Evolutionary conservation across 2,329 filamentous ascomycete species (phyloP), one percentile per base, ranked within the genome.

Genomic region (Verticillium tricorpus): DNA sequence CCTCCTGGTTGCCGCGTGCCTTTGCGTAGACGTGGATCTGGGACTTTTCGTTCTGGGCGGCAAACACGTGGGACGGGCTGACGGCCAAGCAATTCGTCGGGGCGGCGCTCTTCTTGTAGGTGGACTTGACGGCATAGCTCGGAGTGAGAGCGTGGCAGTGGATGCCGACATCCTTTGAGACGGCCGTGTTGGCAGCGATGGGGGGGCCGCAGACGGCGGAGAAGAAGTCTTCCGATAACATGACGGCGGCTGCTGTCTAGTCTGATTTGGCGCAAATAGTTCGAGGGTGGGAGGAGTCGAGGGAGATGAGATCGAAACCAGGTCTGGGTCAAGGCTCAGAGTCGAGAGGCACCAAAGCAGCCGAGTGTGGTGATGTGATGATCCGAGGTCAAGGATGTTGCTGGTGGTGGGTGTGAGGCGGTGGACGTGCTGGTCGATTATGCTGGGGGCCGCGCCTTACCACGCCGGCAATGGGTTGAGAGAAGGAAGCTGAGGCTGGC

Each of bases 21-120:
- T 93, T 85, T 62, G 86, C 93, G 77, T 98, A 99, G 61, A 99
- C 92, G 76, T 98, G 92, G 1, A 99, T 85, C 52, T 96, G 91
- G 0, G 93, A 92, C 76, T 97, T 98, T 66, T 93, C 93, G 58
- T 90, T 84, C 74, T 99, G 95, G 4, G 92, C 94, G 4, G 93
- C 90, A 73, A 97, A 99, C 56, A 98, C 83, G 73, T 99, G 95
- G 22, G 89, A 89, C 55, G 85, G 81, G 75, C 85, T 96, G 68
- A 93, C 83, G 34, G 92, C 93, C 61, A 99, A 79, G 68, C 91
- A 89, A 74, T 94, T 91, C 62, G 84, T 80, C 31, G 89, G 83
- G n/a, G 89, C 87, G 17, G 91, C 90, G 79, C 91, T 96, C 79
- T 97, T 98, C 82, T 97, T 98, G 83, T 95, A 93, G 57, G 89